phyloP scores from a whole-genome alignment of 164 flowering plant species.

The Aristolochia fimbriata region DNA sequence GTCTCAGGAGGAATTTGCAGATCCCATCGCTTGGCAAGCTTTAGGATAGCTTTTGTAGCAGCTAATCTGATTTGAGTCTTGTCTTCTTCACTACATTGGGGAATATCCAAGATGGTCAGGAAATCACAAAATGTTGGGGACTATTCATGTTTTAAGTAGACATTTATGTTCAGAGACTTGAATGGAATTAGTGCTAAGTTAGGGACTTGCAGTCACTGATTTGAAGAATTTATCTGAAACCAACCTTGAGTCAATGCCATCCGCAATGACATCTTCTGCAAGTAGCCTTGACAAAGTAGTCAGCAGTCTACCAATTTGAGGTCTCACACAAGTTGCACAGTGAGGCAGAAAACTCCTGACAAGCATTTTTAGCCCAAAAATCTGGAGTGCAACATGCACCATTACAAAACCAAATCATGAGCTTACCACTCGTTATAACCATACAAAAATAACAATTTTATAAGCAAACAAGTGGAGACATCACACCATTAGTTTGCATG shows the following conservation, averaged over 20 bases:
- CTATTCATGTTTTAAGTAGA: too few relatives aligned
- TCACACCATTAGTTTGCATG: conserved; percentile 55
- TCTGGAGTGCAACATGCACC: conserved; percentile 30
- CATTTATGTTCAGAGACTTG: too few relatives aligned
- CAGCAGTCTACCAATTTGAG: conserved; percentile 33
- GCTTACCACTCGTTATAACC: too few relatives aligned
- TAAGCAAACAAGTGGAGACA: background rate
- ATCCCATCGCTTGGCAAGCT: conserved; percentile 86
- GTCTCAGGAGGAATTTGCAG: conserved; percentile 53
- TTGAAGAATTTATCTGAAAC: too few relatives aligned
- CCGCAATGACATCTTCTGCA: conserved; percentile 24
- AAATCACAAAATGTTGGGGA: background rate
- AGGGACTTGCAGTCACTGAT: too few relatives aligned
- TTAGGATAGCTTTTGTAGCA: conserved; percentile 81
- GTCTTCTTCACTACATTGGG: conserved; percentile 45
- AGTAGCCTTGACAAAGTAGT: conserved; percentile 43
- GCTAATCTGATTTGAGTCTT: conserved; percentile 53
- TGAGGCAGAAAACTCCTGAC: conserved; percentile 68
- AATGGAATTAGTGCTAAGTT: too few relatives aligned
- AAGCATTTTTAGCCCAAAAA: conserved; percentile 73
- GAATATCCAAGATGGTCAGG: background rate
- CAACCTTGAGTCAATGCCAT: conserved; percentile 29
- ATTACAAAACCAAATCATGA: background rate
- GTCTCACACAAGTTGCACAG: conserved; percentile 26
- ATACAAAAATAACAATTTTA: background rate